Conservation (phyloP, 176 grass and related monocot genomes). For the Cenchrus purpureus region DNA sequence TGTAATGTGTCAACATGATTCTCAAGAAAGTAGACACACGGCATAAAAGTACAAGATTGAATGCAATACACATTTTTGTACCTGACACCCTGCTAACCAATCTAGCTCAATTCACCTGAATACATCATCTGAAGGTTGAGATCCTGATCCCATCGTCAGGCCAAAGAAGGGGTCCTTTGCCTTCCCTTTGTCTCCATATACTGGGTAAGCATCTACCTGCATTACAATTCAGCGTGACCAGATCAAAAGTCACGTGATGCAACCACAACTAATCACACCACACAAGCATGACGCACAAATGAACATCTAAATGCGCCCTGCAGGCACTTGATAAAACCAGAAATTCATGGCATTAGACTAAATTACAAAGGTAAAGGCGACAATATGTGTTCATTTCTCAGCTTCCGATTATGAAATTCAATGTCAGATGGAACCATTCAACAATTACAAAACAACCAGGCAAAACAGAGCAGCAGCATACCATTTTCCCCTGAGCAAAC, state of each 20-base stretch:
- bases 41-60: slow-evolving; percentile 33
- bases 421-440: not conserved
- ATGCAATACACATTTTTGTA: slow-evolving; percentile 47
- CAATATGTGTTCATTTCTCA: not conserved
- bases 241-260: not conserved
- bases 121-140: slow-evolving; percentile 75
- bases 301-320: not conserved
- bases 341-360: not conserved
- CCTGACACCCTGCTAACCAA: slow-evolving; percentile 53
- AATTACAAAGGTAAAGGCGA: not conserved
- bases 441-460: not conserved
- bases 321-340: not conserved
- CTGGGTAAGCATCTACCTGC: slow-evolving; percentile 80
- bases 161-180: slow-evolving; percentile 95
- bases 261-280: not conserved
- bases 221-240: not conserved
- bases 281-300: not conserved
- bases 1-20: slow-evolving; percentile 25
- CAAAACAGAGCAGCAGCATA: slow-evolving; percentile 20
- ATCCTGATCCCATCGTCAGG: slow-evolving; percentile 86
- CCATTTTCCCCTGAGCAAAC: slow-evolving; percentile 83
- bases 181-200: slow-evolving; percentile 83
- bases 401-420: not conserved
- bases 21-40: slow-evolving; percentile 32
- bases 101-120: slow-evolving; percentile 79